Evolutionary conservation across 768 basidiomycete species (phyloP).

Genomic region (Clitopilus passeckerianus): DNA sequence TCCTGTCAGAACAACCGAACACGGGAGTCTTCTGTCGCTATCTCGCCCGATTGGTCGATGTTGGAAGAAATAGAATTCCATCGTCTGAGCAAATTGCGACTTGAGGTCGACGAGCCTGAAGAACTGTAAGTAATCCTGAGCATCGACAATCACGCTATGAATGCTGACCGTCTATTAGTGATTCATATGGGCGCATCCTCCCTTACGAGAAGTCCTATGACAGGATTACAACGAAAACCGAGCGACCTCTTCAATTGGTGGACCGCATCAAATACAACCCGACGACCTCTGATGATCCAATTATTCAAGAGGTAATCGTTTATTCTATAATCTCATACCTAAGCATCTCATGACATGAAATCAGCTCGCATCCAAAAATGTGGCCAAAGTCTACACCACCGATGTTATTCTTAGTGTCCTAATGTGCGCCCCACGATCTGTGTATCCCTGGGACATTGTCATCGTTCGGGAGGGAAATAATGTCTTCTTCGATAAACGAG

Average conservation of each 20-base stretch:
- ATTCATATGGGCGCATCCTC: constrained; percentile 84
- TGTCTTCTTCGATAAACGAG: constrained; percentile 95
- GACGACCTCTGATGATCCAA: constrained; percentile 95
- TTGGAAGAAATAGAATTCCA: constrained; percentile 97
- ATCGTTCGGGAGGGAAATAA: constrained; percentile 90
- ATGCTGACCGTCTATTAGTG: constrained; percentile 37
- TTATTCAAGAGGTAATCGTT: constrained; percentile 77
- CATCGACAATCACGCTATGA: neutral
- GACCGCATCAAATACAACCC: constrained; percentile 97
- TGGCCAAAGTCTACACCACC: constrained; percentile 88
- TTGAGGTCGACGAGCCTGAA: constrained; percentile 93
- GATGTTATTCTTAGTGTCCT: constrained; percentile 93
- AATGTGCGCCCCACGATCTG: constrained; percentile 94
- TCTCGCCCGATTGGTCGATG: constrained; percentile 90
- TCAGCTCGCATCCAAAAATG: constrained; percentile 75
- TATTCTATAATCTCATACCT: constrained; percentile 1
- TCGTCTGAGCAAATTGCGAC: constrained; percentile 82
- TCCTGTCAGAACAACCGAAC: constrained; percentile 63
- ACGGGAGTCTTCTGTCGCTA: constrained; percentile 90
- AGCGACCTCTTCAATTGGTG: constrained; percentile 84
- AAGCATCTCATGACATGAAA: constrained; percentile 5
- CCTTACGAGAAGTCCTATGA: constrained; percentile 95
- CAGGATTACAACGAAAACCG: constrained; percentile 90
- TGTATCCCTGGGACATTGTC: constrained; percentile 99
- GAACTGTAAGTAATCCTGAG: constrained; percentile 58